These are phyloP conservation scores for Pythium phragmiticola DNA, from an alignment of 352 stramenopile species.

Conservation along the genomic window DNA sequence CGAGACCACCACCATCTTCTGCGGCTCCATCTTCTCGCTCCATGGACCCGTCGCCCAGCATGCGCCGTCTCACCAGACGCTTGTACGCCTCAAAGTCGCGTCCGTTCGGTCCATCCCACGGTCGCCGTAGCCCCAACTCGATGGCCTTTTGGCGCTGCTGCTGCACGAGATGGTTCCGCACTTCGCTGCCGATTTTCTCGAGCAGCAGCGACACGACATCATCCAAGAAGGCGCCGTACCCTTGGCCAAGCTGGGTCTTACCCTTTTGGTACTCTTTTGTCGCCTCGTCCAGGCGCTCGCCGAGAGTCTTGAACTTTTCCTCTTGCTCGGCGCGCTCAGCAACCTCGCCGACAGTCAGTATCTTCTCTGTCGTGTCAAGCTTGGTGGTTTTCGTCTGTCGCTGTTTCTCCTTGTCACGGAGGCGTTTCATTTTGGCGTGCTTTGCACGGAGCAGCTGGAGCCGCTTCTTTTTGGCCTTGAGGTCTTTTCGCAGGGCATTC, in stretches of 20 bases:
- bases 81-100: constrained; percentile 66
- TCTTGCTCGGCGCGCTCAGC: constrained; percentile 37
- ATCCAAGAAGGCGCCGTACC: constrained; percentile 55
- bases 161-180: constrained; percentile 49
- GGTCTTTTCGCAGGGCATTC: constrained; percentile 34
- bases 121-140: constrained; percentile 50
- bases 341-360: constrained; percentile 29
- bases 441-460: constrained; percentile 36
- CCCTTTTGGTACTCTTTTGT: constrained; percentile 41
- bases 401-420: constrained; percentile 23
- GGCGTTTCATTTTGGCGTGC: constrained; percentile 26
- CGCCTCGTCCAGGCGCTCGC: constrained; percentile 41
- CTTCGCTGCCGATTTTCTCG: constrained; percentile 45
- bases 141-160: constrained; percentile 68
- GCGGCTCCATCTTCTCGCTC: constrained; percentile 20
- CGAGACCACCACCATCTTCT: constrained; percentile 1
- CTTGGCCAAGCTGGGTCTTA: constrained; percentile 46
- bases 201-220: constrained; percentile 59
- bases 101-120: constrained; percentile 63
- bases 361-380: constrained; percentile 16
- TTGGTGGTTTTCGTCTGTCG: constrained; percentile 4
- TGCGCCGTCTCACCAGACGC: constrained; percentile 38
- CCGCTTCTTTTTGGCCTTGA: constrained; percentile 37
- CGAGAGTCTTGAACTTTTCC: constrained; percentile 35
- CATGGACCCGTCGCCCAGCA: constrained; percentile 33